Base-by-base conservation (phyloP, 306 rosid genomes). In the Vigna mungo region DNA sequence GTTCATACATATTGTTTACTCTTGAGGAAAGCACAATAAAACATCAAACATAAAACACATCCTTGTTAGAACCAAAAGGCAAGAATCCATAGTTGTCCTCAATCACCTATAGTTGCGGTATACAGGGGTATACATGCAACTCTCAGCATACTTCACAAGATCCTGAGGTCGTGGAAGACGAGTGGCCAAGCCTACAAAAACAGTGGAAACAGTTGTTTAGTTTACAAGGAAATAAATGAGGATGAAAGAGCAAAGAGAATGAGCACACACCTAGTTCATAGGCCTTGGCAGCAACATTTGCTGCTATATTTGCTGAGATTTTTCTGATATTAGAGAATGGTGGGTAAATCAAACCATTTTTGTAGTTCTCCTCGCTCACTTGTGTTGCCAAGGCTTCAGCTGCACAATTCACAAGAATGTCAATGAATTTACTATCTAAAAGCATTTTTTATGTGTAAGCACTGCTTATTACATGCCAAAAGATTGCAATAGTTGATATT, bases 241-340 rank as follows among this genome's bases (percentile, higher is more conserved):
- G 46, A 41, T 41, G 46, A 41, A 32, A 54, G 65, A 71, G 72
- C 44, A n/a, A 32, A 32, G 47, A 74, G 12, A 77, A 71, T 27
- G 43, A 48, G 58, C 47, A 68, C 88, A 80, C 13, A 91, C 97
- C 98, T 46, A 93, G 90, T 78, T 93, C 96, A 41, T 89, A 93
- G 46, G 97, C 97, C 83, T 91, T 93, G 17, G 98, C 92, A 78
- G 98, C 96, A 63, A 93, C 98, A 48, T 61, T 88, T 44, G 96
- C 98, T 65, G 98, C 98, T 60, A 93, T 91, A 7, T 82, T 39
- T 13, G 97, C 98, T 1, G 98, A 93, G 73, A 93, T 91, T 80
- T 91, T 91, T 86, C 97, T 87, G 90, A 93, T 91, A 62, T 68
- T 82, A 27, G 92, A 51, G 65, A 93, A 83, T 63, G 91, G 96